phyloP scores from a whole-genome alignment of 2,329 filamentous ascomycete species.

The Diaporthe capsici region DNA sequence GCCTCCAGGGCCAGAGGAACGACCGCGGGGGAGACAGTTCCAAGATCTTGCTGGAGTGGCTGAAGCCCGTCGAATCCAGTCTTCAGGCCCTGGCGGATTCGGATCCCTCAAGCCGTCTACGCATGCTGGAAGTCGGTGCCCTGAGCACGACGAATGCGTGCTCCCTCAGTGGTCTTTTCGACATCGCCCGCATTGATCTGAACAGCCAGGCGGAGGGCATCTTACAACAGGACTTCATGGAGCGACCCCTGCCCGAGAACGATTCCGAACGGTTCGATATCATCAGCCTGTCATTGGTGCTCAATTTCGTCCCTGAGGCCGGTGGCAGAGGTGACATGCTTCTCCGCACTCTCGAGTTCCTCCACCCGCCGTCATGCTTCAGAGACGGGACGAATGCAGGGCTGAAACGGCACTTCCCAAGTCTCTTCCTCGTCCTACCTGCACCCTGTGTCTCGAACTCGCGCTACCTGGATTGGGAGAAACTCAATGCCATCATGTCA shows the following conservation, averaged over 20 bases:
- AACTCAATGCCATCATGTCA: conserved; percentile 80
- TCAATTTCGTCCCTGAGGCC: conserved; percentile 93
- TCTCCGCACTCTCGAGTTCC: conserved; percentile 78
- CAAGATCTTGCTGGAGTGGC: conserved; percentile 74
- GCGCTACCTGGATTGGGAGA: conserved; percentile 83
- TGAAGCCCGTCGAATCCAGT: conserved; percentile 55
- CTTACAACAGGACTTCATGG: conserved; percentile 93
- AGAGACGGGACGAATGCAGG: conserved; percentile 36
- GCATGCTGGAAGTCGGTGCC: conserved; percentile 90
- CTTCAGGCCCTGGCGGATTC: conserved; percentile 37
- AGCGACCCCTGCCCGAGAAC: conserved; percentile 78
- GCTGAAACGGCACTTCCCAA: conserved; percentile 65
- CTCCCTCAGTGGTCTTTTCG: conserved; percentile 78
- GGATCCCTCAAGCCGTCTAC: conserved; percentile 55
- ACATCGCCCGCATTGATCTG: conserved; percentile 88
- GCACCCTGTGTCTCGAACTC: conserved; percentile 91
- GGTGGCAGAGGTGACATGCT: conserved; percentile 87
- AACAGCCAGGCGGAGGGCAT: conserved; percentile 89
- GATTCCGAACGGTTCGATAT: conserved; percentile 83
- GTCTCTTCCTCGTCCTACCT: conserved; percentile 90
- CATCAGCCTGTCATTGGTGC: conserved; percentile 90
- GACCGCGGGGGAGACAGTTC: conserved; percentile 79
- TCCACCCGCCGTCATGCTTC: conserved; percentile 58
- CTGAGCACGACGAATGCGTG: conserved; percentile 89
- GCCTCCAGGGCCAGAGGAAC: conserved; percentile 75